Base-by-base conservation (phyloP, 2,329 filamentous ascomycete genomes). In the Colletotrichum chrysophilum region DNA sequence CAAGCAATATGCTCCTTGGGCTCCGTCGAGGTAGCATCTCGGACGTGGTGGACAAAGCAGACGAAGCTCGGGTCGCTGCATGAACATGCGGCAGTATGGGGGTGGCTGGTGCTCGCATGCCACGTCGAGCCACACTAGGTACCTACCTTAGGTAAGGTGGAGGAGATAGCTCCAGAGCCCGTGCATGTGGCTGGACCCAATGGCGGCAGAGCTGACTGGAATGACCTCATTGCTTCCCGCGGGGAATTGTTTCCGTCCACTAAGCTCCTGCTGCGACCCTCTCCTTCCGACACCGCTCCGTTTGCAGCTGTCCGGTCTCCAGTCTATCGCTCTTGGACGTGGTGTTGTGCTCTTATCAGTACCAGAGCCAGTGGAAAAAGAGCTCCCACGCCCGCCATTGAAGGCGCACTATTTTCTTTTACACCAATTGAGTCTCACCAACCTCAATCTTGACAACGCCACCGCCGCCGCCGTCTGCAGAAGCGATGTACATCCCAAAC, bases 221-320 rank as follows among this genome's bases (percentile, higher is more conserved):
- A 75, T 75, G 73, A 75, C 73, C 69, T 72, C 72, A 72, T 75
- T 61, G 24, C 55, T 58, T 58, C 24, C 55, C 55, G 32, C 24
- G 64, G 21, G 24, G 24, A 24, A 10, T 32, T 16, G 26, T 52
- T 56, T 64, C 16, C 65, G 38, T 28, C 43, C 58, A 62, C 30
- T 62, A 3, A 21, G n/a, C 10, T 21, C 43, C 43, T 0, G n/a
- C 43, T 13, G 38, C 58, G n/a, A 61, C 58, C 32, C 38, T 70
- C 43, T 74, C 28, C 48, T 48, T 74, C 74, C 74, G 74, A 76
- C 74, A 69, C 48, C 70, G 74, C 73, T 72, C 72, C 62, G 69
- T 32, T 72, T 71, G 72, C 70, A 68, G 61, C 24, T 36, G 10
- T 32, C 43, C n/a, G n/a, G 43, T 24, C 43, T 1, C 43, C 43